phyloP scores from a whole-genome alignment of 768 basidiomycete genomes.

The Agaricus subrufescens region DNA sequence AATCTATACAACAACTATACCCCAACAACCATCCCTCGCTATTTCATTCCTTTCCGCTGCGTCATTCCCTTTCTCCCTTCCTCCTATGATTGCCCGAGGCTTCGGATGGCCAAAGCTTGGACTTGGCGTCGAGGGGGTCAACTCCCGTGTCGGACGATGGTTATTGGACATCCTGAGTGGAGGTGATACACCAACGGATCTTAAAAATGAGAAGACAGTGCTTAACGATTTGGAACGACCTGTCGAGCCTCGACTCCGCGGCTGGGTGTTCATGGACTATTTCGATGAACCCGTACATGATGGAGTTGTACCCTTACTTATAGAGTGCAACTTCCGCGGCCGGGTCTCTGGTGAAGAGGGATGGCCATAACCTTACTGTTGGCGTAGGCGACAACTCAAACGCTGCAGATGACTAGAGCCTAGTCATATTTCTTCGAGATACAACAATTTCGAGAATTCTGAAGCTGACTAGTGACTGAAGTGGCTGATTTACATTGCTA shows the following conservation, averaged over 20 bases:
- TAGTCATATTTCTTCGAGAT: background rate
- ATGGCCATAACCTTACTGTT: slow-evolving; percentile 20
- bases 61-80: slow-evolving; percentile 76
- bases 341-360: slow-evolving; percentile 37
- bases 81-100: slow-evolving; percentile 72
- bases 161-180: slow-evolving; percentile 47
- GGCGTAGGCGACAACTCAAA: background rate
- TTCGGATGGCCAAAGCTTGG: slow-evolving; percentile 78
- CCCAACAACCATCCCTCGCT: slow-evolving; percentile 42
- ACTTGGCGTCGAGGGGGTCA: slow-evolving; percentile 84
- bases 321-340: slow-evolving; percentile 76
- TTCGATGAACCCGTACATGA: slow-evolving; percentile 53
- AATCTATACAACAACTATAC: slow-evolving; percentile 7
- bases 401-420: too few species aligned
- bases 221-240: background rate
- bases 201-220: slow-evolving; percentile 9
- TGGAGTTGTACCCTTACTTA: slow-evolving; percentile 55
- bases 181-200: slow-evolving; percentile 1
- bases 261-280: slow-evolving; percentile 78
- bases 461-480: too few species aligned
- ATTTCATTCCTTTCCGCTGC: slow-evolving; percentile 83
- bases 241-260: slow-evolving; percentile 49
- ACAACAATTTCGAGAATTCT: too few species aligned
- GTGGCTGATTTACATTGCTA: too few species aligned
- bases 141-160: slow-evolving; percentile 70